These are phyloP conservation scores for Aspergillus hiratsukae DNA, from an alignment of 2,329 filamentous ascomycete species.

Conservation along the genomic window DNA sequence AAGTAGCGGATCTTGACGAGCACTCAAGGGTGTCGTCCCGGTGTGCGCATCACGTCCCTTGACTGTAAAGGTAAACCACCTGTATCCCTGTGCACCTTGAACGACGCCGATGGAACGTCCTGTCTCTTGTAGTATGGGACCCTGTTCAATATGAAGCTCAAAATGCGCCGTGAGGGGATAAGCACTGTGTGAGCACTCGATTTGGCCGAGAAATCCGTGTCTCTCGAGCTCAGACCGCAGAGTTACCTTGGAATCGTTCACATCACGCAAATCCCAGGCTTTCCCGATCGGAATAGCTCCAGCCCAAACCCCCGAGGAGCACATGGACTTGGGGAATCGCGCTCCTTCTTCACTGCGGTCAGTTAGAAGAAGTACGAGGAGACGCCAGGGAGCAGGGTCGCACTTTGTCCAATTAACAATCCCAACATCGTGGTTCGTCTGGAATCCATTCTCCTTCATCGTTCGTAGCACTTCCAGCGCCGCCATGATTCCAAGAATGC, in stretches of 20 bases:
- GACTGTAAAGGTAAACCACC: slow-evolving; percentile 63
- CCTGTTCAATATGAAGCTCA: slow-evolving; percentile 78
- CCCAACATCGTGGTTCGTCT: slow-evolving; percentile 63
- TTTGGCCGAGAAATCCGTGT: slow-evolving; percentile 62
- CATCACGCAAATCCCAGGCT: slow-evolving; percentile 56
- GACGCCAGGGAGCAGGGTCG: neutral
- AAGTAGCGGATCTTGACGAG: slow-evolving; percentile 61
- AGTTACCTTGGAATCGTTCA: slow-evolving; percentile 52
- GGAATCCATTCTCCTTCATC: slow-evolving; percentile 60
- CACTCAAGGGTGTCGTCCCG: slow-evolving; percentile 61
- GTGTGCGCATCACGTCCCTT: slow-evolving; percentile 65
- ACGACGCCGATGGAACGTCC: slow-evolving; percentile 61
- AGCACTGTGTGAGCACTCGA: slow-evolving; percentile 49
- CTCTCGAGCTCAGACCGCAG: slow-evolving; percentile 60
- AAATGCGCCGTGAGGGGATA: slow-evolving; percentile 70
- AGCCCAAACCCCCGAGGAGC: slow-evolving; percentile 70
- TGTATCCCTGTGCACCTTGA: slow-evolving; percentile 64
- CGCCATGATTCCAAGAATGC: slow-evolving; percentile 65
- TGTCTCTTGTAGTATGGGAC: slow-evolving; percentile 62
- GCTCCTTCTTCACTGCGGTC: slow-evolving; percentile 66
- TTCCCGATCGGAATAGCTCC: slow-evolving; percentile 56
- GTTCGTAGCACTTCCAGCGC: slow-evolving; percentile 65
- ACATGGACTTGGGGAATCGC: slow-evolving; percentile 69
- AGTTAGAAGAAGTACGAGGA: neutral
- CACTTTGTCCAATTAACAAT: slow-evolving; percentile 55